Evolutionary conservation across 768 basidiomycete genomes (phyloP), one percentile per base, ranked within the genome.

Genomic region (Boletus subcaerulescens): DNA sequence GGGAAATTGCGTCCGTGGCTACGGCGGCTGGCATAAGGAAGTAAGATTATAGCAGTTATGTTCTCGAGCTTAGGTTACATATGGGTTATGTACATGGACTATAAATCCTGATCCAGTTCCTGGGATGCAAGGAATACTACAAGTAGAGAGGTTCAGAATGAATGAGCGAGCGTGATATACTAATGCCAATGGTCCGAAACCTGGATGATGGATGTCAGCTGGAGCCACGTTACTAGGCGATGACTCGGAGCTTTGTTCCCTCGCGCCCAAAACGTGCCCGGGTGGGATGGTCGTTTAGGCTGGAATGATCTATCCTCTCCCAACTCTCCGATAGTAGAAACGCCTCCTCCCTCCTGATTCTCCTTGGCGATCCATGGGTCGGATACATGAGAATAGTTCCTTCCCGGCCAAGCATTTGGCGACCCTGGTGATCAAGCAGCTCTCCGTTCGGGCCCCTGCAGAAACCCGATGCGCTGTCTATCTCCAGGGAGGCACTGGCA

Each of bases 361-460:
- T 38, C 20, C 38, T 43, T 15, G 56, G 56, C 3, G 42, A 46
- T 5, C 26, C 18, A 11, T 38, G 5, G 4, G 50, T 38, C n/a
- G 60, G 38, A 22, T 57, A 44, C 11, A 65, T 33, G 17, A 65
- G 46, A 38, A 65, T 22, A 18, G 63, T 65, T 14, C 63, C 63
- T 53, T 65, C 65, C 6, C 15, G 63, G 10, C 67, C 68, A 43
- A 65, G 41, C 41, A 63, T 44, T n/a, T 43, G 65, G 9, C 53
- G 57, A 50, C 65, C 65, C 1, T 45, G 40, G 6, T 7, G 54
- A 49, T 66, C 56, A 12, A 63, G 53, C 20, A 55, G n/a, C 53
- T 65, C 67, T 45, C 60, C 63, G 12, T 53, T 46, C 1, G 67
- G 62, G 2, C 69, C 67, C 18, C 51, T 59, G 46, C 43, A 45